phyloP scores from a whole-genome alignment of 2,329 filamentous ascomycete genomes.

The Chalaropsis thielavioides region DNA sequence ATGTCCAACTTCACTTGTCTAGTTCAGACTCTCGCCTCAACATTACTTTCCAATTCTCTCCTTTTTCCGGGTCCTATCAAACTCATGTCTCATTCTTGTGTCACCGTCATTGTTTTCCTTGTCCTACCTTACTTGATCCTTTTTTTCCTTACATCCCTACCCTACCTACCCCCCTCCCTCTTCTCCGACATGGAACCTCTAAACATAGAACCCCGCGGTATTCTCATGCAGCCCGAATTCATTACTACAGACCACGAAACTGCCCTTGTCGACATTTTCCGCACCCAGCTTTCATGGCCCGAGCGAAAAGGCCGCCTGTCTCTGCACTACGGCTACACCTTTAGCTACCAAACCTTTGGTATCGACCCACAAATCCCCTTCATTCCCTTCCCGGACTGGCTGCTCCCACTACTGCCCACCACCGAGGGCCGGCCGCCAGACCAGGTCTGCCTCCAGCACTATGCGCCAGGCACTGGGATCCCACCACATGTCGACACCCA shows the following conservation, averaged over 20 bases:
- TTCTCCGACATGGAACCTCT: constrained; percentile 21
- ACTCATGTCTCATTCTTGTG: not conserved
- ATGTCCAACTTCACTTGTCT: not conserved
- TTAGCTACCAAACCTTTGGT: constrained; percentile 44
- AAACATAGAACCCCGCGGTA: constrained; percentile 24
- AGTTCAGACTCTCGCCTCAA: not conserved
- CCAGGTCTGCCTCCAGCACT: constrained; percentile 46
- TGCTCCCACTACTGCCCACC: constrained; percentile 33
- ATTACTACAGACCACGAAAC: constrained; percentile 32
- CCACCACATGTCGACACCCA: constrained; percentile 48
- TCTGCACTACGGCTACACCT: constrained; percentile 42
- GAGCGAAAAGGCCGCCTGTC: constrained; percentile 30
- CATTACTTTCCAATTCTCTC: not conserved
- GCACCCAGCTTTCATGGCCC: constrained; percentile 33
- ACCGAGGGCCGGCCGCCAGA: constrained; percentile 34
- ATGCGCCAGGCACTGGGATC: constrained; percentile 44
- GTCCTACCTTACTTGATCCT: not conserved
- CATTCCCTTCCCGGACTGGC: constrained; percentile 37
- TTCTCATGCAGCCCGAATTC: constrained; percentile 34
- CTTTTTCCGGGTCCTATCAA: not conserved
- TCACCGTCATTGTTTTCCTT: not conserved
- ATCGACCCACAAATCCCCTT: constrained; percentile 37
- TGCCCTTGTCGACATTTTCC: constrained; percentile 31
- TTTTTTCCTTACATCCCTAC: not conserved
- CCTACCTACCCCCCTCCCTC: not conserved